These are phyloP conservation scores for Platismatia glauca DNA, from an alignment of 495 filamentous ascomycete species.

Conservation along the genomic window DNA sequence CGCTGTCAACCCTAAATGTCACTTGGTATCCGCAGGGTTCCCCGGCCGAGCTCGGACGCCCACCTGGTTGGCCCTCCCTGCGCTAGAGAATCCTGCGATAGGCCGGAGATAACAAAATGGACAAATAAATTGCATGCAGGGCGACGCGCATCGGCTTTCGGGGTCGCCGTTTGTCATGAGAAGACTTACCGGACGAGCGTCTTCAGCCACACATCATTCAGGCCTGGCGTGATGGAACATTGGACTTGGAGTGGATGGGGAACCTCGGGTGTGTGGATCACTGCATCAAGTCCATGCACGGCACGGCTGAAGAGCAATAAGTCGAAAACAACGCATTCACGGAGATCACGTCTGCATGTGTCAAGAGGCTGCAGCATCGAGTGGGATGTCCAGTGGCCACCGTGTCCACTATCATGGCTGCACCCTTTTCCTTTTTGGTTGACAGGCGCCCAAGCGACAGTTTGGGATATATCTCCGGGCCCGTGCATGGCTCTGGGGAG, in stretches of 20 bases:
- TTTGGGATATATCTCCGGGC: conserved; percentile 1
- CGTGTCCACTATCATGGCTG: not conserved
- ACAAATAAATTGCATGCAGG: not conserved
- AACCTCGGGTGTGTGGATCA: not conserved
- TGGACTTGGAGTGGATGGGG: not conserved
- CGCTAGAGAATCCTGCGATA: conserved; percentile 9
- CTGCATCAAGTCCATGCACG: not conserved
- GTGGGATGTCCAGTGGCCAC: not conserved
- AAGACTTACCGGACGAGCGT: not conserved
- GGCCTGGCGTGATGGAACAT: not conserved
- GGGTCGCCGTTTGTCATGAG: not conserved
- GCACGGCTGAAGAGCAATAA: no score
- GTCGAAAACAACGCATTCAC: not conserved
- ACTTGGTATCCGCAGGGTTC: not conserved
- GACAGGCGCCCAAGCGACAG: not conserved
- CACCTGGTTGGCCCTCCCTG: conserved; percentile 2
- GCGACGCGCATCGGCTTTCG: conserved; percentile 2
- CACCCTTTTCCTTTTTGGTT: not conserved
- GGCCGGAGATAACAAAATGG: conserved; percentile 1
- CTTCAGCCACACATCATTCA: not conserved
- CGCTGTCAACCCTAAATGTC: not conserved
- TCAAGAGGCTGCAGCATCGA: not conserved
- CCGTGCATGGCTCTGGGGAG: not conserved
- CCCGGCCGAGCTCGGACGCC: not conserved
- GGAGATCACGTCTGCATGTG: not conserved